Evolutionary conservation across 805 yeast genomes (phyloP), one percentile per base, ranked within the genome.

Genomic region (Zygoascus biomembranicola): DNA sequence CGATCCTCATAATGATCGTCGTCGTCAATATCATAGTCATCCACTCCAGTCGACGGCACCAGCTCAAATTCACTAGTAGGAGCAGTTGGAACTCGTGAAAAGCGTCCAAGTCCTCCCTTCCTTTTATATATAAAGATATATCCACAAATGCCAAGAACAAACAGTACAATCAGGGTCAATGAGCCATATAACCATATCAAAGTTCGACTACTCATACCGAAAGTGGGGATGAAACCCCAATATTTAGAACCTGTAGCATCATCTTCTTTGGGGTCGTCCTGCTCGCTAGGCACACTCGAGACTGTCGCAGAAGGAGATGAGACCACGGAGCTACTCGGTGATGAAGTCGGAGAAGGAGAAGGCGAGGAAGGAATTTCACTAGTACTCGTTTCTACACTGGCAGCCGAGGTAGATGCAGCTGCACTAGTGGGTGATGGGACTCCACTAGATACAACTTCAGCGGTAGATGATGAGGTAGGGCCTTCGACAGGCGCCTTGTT

Each of bases 121-220:
- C 67, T 73, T 75, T 68, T 76, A 56, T 62, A 70, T 55, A 66
- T 71, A 64, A 61, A 79, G 64, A 66, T 72, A 65, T 61, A 77
- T n/a, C 69, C 56, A 8, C 62, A 66, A 13, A 67, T 42, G 6
- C 66, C 57, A 19, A 56, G 54, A 72, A 65, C 31, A 76, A 74
- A 41, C 73, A 72, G 52, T 74, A 67, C 54, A 71, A 78, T 69
- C 73, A 75, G 60, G 72, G 77, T 58, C 71, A 79, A 52, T 2
- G 69, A 61, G 11, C 71, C 72, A 49, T 65, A 64, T n/a, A 66
- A 42, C 70, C 70, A 67, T 9, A 57, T 55, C 11, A 63, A 52
- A 13, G 65, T 65, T 18, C 59, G 60, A 9, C 56, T 43, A 11
- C 65, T 59, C 46, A 65, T 51, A 2, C 70, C 70, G 56, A 66